Evolutionary conservation across 2,329 filamentous ascomycete species (phyloP).

Genomic region (Aureobasidium pullulans): DNA sequence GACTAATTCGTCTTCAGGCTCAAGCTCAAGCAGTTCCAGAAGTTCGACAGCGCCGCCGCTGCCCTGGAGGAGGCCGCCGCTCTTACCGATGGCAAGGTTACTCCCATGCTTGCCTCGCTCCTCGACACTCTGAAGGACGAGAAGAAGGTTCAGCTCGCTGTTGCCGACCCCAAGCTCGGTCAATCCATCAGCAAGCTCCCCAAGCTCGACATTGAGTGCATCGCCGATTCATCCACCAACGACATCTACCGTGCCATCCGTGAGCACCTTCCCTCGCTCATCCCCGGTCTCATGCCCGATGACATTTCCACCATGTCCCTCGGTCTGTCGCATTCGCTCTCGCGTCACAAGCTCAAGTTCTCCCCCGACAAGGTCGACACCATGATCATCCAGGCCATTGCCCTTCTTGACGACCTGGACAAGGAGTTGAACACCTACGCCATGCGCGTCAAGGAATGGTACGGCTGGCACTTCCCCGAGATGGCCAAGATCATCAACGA

Average conservation of each 20-base stretch:
- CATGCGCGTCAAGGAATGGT: constrained; percentile 99
- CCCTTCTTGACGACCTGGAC: constrained; percentile 88
- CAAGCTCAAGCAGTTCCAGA: constrained; percentile 94
- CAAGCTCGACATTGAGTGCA: constrained; percentile 72
- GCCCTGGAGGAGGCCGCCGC: constrained; percentile 86
- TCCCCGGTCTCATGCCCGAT: constrained; percentile 76
- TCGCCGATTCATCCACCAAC: constrained; percentile 73
- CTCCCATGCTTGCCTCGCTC: constrained; percentile 72
- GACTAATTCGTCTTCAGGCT: constrained; percentile 34
- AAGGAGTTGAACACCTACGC: constrained; percentile 99
- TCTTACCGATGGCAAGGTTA: constrained; percentile 81
- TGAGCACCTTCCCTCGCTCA: constrained; percentile 79
- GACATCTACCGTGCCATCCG: constrained; percentile 94
- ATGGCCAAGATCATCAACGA: constrained; percentile 95
- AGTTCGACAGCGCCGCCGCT: constrained; percentile 88
- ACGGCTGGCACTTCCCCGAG: constrained; percentile 99
- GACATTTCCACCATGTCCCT: constrained; percentile 92
- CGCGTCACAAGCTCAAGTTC: constrained; percentile 97
- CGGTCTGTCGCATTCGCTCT: constrained; percentile 93
- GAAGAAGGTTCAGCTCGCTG: constrained; percentile 91
- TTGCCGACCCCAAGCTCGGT: constrained; percentile 86
- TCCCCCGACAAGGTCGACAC: constrained; percentile 97
- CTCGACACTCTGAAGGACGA: constrained; percentile 91
- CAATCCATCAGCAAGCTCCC: constrained; percentile 89
- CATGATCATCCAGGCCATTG: constrained; percentile 98